A percentile compares a stretch with the other conserved stretches of the same genome.
Conservation (phyloP, 2,329 filamentous ascomycete species). For the Shiraia sp. region DNA sequence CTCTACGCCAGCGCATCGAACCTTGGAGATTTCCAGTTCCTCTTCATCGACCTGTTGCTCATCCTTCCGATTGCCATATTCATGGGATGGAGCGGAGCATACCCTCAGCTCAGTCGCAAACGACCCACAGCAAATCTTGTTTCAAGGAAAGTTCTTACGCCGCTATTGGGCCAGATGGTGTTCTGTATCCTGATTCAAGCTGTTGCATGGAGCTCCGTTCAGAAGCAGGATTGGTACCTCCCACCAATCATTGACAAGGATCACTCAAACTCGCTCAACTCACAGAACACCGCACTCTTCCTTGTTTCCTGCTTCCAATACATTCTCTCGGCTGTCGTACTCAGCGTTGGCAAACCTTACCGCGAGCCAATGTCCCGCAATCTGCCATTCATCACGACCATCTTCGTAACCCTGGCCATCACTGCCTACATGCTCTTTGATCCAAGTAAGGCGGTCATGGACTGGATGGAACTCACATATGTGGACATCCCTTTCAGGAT, state of each 20-base stretch:
- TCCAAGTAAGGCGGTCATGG: slow-evolving; percentile 69
- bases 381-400: slow-evolving; percentile 80
- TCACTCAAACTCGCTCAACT: slow-evolving; percentile 85
- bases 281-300: slow-evolving; percentile 91
- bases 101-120: slow-evolving; percentile 75
- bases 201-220: slow-evolving; percentile 73
- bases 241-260: slow-evolving; percentile 77
- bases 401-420: slow-evolving; percentile 68
- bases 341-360: slow-evolving; percentile 91
- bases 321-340: slow-evolving; percentile 83
- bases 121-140: slow-evolving; percentile 90
- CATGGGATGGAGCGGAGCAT: slow-evolving; percentile 96
- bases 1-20: slow-evolving; percentile 93
- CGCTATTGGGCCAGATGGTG: slow-evolving; percentile 83
- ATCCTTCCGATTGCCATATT: slow-evolving; percentile 97
- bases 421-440: slow-evolving; percentile 80
- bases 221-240: slow-evolving; percentile 79
- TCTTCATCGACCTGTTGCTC: slow-evolving; percentile 90
- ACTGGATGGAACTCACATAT: slow-evolving; percentile 83
- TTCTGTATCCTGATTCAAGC: slow-evolving; percentile 80
- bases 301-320: slow-evolving; percentile 93
- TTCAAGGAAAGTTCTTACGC: slow-evolving; percentile 86
- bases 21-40: slow-evolving; percentile 94
- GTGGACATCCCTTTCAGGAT: slow-evolving; percentile 74
- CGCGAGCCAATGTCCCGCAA: slow-evolving; percentile 79